Base-by-base conservation (phyloP, 306 rosid species). In the Quercus rubra region DNA sequence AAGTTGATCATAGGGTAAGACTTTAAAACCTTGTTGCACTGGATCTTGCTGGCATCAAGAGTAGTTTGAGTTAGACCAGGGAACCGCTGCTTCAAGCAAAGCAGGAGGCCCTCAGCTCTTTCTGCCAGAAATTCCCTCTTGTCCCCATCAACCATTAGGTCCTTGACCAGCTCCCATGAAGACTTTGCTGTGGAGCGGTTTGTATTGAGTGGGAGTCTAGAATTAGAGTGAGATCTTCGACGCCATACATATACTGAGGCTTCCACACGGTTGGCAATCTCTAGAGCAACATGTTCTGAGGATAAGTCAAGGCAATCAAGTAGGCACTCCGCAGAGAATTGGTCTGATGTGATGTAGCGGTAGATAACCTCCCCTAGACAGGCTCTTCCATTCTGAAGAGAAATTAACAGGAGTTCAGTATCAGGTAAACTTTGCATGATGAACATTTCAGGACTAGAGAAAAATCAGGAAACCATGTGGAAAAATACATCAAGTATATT, bases 301-400 rank as follows among this genome's bases (percentile, higher is more conserved):
- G 99, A 92, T 64, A 95, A 79, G 74, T 95, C 98, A n/a, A 95
- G 88, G 86, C 94, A 93, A 76, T 93, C 98, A 57, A 95, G 99
- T 55, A 95, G 80, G 81, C 88, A 84, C 58, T 92, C 94, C 0
- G 96, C 76, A 4, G 98, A 92, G 86, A 95, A 93, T 58, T 93
- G 92, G 56, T 95, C 97, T 38, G 99, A 89, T 55, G 93, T 95
- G 59, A 93, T 90, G 78, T 93, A 92, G 5, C 98, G 92, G 78
- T 95, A 90, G 23, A 93, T 86, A 52, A 90, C 82, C 83, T 95
- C 99, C 74, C 99, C 97, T 49, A 95, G 76, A 79, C 99, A 95
- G 31, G 96, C 86, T 85, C 93, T 90, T 52, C 99, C 99, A 70
- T 91, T 95, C 98, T 94, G 93, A 38, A 80, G 78, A 75, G 54